Base-by-base conservation (phyloP, 1,139 yeast species). In the Yamadazyma atlantica region DNA sequence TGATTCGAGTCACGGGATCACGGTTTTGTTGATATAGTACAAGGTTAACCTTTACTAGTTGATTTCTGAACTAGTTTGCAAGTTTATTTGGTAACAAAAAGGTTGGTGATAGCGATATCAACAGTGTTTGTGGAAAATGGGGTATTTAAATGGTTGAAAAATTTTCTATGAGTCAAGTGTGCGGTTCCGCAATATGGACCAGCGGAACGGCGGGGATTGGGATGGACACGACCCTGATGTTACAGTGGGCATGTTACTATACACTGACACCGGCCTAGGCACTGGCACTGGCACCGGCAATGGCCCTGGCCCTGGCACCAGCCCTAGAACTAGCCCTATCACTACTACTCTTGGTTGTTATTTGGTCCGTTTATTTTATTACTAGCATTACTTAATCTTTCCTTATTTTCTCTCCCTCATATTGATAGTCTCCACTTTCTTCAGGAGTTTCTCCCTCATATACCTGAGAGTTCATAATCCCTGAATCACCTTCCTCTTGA, bases 141-240 rank as follows among this genome's bases (percentile, higher is more conserved):
- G 14, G 5, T 24, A 12, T 16, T 30, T 23, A 32, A 31, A 17
- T 27, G 23, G 34, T 35, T 41, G 43, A 45, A 45, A 45, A 45
- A 24, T 45, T 45, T 46, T 46, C 48, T 36, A 38, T 46, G 50
- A 46, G 50, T 46, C 50, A 46, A 33, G 19, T 42, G 36, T 28
- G 26, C 42, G 45, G 43, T 28, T 10, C 30, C 30, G 30, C 19
- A 16, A 23, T 28, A 44, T n/a, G 50, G 48, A 46, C 50, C 38
- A 44, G 42, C 50, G 50, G 50, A 43, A 34, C 29, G 16, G 29
- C 9, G 17, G 6, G 13, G n/a, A n/a, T n/a, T n/a, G 13, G 27
- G 27, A 24, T 9, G 13, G 27, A 24, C n/a, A 24, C 22, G 22
- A 19, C 22, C n/a, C n/a, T n/a, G n/a, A n/a, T n/a, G n/a, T n/a